Conservation (phyloP, 2,329 filamentous ascomycete species). For the Fusarium xyrophilum region DNA sequence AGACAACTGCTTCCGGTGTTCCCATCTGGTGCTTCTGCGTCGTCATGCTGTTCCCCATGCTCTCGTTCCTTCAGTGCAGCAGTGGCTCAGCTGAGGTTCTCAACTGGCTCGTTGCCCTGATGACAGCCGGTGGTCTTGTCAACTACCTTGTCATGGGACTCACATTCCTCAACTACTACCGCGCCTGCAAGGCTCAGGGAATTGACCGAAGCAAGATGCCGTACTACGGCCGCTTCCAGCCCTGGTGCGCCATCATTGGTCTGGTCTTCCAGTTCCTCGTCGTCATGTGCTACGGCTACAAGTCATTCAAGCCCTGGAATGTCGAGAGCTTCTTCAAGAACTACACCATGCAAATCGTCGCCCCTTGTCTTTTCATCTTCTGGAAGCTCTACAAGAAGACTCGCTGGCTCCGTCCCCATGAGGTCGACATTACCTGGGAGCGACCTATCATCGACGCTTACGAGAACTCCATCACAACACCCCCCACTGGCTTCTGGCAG, state of each 20-base stretch:
- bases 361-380: constrained; percentile 59
- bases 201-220: constrained; percentile 61
- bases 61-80: constrained; percentile 60
- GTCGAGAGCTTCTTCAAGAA: constrained; percentile 57
- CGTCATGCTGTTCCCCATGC: constrained; percentile 60
- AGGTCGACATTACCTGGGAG: constrained; percentile 68
- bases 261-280: constrained; percentile 52
- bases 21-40: constrained; percentile 64
- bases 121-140: constrained; percentile 65
- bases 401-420: constrained; percentile 57
- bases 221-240: constrained; percentile 66
- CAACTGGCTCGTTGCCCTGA: constrained; percentile 62
- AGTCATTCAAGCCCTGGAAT: constrained; percentile 57
- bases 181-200: constrained; percentile 60
- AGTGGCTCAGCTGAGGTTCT: constrained; percentile 58
- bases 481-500: constrained; percentile 61
- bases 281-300: constrained; percentile 63
- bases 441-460: constrained; percentile 65
- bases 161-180: constrained; percentile 57
- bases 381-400: constrained; percentile 72
- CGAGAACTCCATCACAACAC: constrained; percentile 57
- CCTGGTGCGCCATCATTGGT: constrained; percentile 61
- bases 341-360: constrained; percentile 65
- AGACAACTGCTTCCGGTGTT: constrained; percentile 66
- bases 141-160: constrained; percentile 64